Base-by-base conservation (phyloP, 805 yeast species). In the Ogataea neopini region DNA sequence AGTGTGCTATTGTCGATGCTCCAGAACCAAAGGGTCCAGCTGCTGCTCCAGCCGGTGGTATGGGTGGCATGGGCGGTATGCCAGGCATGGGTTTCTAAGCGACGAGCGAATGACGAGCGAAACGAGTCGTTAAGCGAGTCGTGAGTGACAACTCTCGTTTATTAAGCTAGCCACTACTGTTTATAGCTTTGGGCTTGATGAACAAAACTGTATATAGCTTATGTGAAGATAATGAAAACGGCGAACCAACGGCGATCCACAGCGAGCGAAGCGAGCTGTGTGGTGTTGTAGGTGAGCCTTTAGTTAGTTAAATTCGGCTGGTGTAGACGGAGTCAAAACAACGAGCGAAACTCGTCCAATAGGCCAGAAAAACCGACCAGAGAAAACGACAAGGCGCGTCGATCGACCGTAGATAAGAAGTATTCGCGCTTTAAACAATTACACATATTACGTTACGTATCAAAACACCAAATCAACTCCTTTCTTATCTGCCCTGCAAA, bases 1-100 rank as follows among this genome's bases (percentile, higher is more conserved):
- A 94, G 76, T 95, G 97, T 70, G 97, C 97, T 54, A 88, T 94
- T 64, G 96, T 90, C 50, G 97, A 87, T 61, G 96, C 95, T 56
- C 96, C 97, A 61, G 85, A 82, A 71, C 94, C 92, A 63, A 73
- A 76, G 72, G 73, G 72, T 55, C 63, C 79, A 36, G 70, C 80
- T 48, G 71, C 81, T 49, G 79, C 79, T 55, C 75, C 77, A 58
- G 78, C 74, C 50, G 84, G 83, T 48, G 85, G 84, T 56, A 79
- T 80, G 79, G 81, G 81, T 52, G 89, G 88, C 63, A 77, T 77
- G 81, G 68, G 67, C 32, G 69, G 68, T 22, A 64, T 64, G 69
- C 61, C 61, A 53, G 69, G 69, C 44, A 63, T 63, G 66, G 63
- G 66, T 47, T 58, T 57, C 56, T 58, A 56, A 51, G 34, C 19